These are phyloP conservation scores for Phytophthora tentaculata DNA, from an alignment of 352 stramenopile species.

Conservation along the genomic window DNA sequence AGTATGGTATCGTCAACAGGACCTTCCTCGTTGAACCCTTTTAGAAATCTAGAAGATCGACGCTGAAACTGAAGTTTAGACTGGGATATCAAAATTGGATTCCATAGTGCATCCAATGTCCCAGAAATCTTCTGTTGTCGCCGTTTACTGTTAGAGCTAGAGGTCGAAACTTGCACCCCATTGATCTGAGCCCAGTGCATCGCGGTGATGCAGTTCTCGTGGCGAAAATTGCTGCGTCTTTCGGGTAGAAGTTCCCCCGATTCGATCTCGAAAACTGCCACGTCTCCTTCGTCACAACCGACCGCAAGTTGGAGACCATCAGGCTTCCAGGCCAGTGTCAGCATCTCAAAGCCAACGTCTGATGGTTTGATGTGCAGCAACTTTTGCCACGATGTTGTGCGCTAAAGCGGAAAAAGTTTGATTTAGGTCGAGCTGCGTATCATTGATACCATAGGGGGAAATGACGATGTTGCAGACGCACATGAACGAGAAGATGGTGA, in stretches of 20 bases:
- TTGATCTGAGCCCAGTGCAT: slow-evolving; percentile 58
- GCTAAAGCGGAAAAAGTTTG: slow-evolving; percentile 40
- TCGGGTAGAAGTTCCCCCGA: slow-evolving; percentile 43
- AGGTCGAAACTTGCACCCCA: background rate
- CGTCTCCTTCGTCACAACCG: slow-evolving; percentile 69
- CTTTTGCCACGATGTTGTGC: slow-evolving; percentile 79
- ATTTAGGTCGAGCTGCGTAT: background rate
- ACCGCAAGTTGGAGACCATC: slow-evolving; percentile 71
- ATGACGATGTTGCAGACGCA: slow-evolving; percentile 33
- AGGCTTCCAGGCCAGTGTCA: slow-evolving; percentile 65
- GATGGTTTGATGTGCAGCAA: slow-evolving; percentile 73
- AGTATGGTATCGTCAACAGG: slow-evolving; percentile 43
- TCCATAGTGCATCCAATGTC: background rate
- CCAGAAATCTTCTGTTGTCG: slow-evolving; percentile 1
- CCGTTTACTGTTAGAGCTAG: slow-evolving; percentile 13
- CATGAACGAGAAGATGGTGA: slow-evolving; percentile 73
- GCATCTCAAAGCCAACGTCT: slow-evolving; percentile 61
- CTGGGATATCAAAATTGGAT: slow-evolving; percentile 11
- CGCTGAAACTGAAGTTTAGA: slow-evolving; percentile 38
- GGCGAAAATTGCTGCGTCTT: slow-evolving; percentile 41
- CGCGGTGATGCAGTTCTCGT: slow-evolving; percentile 52
- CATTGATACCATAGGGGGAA: background rate
- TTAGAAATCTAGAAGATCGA: slow-evolving; percentile 45
- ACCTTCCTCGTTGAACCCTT: background rate
- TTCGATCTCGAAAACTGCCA: slow-evolving; percentile 77